These are phyloP conservation scores for Penicillium robsamsonii DNA, from an alignment of 495 filamentous ascomycete genomes.

Conservation along the genomic window DNA sequence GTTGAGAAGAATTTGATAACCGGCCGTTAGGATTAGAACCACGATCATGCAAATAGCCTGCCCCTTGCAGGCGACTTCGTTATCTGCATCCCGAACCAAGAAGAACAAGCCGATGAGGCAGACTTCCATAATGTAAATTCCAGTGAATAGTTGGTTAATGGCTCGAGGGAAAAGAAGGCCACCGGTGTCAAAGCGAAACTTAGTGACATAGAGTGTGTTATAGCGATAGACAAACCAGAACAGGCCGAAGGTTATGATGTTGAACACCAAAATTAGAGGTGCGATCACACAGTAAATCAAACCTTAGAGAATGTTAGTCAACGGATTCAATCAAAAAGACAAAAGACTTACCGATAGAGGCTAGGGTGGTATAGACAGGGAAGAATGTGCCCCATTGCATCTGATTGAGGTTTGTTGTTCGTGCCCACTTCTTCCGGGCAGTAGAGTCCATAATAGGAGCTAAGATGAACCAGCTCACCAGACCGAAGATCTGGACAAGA, in stretches of 20 bases:
- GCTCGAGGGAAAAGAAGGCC: constrained; percentile 89
- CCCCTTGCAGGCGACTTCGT: constrained; percentile 61
- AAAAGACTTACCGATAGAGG: constrained; percentile 70
- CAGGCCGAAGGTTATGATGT: constrained; percentile 87
- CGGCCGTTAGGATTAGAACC: constrained; percentile 62
- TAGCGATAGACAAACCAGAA: constrained; percentile 98
- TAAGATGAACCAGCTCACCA: constrained; percentile 78
- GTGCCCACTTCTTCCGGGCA: constrained; percentile 81
- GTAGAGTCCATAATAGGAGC: constrained; percentile 79
- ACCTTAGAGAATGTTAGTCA: constrained; percentile 37
- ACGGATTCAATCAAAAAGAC: background rate
- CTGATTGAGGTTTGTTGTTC: constrained; percentile 73
- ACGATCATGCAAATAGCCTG: constrained; percentile 92
- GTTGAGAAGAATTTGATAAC: constrained; percentile 82
- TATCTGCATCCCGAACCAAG: constrained; percentile 63
- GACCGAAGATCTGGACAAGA: constrained; percentile 75
- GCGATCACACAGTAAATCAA: constrained; percentile 89
- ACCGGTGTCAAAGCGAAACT: constrained; percentile 87
- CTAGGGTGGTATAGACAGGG: constrained; percentile 92
- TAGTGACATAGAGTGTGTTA: constrained; percentile 93
- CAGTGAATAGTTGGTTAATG: constrained; percentile 94
- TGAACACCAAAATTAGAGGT: constrained; percentile 89
- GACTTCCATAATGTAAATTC: constrained; percentile 92
- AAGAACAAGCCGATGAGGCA: constrained; percentile 91
- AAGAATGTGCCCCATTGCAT: constrained; percentile 94